A percentile compares a stretch with the other conserved stretches of the same genome.
Evolutionary conservation across 805 yeast species (phyloP).

Genomic region (Barnettozyma vustinii): DNA sequence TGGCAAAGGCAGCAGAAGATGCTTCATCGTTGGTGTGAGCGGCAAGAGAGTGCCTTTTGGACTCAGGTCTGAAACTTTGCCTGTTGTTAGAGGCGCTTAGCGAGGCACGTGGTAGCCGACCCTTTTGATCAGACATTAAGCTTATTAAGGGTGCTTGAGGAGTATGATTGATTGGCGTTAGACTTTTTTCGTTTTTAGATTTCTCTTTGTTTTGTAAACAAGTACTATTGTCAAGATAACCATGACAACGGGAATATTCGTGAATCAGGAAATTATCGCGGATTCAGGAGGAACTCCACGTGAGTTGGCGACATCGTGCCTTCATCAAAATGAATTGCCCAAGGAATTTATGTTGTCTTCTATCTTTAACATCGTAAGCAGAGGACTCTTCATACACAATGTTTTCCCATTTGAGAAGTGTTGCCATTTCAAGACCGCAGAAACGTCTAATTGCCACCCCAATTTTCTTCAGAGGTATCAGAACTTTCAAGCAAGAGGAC

Average conservation of each 20-base stretch:
- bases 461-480: conserved; percentile 29
- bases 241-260: not conserved
- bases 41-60: conserved; percentile 9
- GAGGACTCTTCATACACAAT: conserved; percentile 3
- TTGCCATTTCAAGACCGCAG: conserved; percentile 17
- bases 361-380: no score
- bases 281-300: not conserved
- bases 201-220: not conserved
- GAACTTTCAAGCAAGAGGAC: conserved; percentile 46
- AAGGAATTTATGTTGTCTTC: no score
- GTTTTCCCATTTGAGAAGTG: conserved; percentile 25
- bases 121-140: not conserved
- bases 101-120: not conserved
- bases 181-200: not conserved
- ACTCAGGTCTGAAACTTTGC: not conserved
- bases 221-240: not conserved
- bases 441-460: conserved; percentile 7
- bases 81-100: not conserved
- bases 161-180: not conserved
- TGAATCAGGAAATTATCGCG: not conserved
- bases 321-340: no score
- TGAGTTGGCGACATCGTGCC: conserved; percentile 1
- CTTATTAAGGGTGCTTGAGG: not conserved
- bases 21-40: not conserved
- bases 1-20: conserved; percentile 18